Evolutionary conservation across 257 asterid species (phyloP).

Genomic region (Nicotiana obtusifolia): DNA sequence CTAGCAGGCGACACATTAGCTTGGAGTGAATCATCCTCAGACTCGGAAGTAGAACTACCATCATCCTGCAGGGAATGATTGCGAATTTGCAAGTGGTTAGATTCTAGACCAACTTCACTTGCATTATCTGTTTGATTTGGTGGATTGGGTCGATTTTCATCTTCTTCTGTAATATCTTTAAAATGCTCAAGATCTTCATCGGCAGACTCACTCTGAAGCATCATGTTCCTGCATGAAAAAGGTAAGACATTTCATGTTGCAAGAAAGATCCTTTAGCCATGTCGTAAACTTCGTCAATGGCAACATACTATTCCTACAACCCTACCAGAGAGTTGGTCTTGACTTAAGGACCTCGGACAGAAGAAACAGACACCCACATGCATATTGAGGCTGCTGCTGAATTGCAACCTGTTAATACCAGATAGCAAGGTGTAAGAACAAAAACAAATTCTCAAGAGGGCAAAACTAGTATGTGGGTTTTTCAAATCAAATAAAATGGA

Average conservation of each 20-base stretch:
- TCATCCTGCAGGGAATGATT: slow-evolving; percentile 34
- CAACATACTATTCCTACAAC: slow-evolving; percentile 11
- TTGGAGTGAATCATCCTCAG: slow-evolving; percentile 38
- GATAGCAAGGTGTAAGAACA: background rate
- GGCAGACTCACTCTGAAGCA: slow-evolving; percentile 70
- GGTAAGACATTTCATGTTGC: background rate
- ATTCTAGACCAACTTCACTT: slow-evolving; percentile 23
- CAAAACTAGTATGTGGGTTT: background rate
- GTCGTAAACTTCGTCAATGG: background rate
- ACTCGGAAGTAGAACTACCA: slow-evolving; percentile 37
- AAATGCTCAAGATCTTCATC: slow-evolving; percentile 94
- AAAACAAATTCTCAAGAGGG: background rate
- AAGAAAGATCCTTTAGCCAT: background rate
- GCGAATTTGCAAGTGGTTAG: slow-evolving; percentile 27
- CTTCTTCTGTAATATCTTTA: slow-evolving; percentile 60
- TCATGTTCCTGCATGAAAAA: slow-evolving; percentile 52
- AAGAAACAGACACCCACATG: slow-evolving; percentile 92
- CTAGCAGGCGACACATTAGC: slow-evolving; percentile 38
- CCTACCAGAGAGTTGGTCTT: slow-evolving; percentile 87
- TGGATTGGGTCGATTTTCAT: slow-evolving; percentile 28
- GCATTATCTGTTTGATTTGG: slow-evolving; percentile 21
- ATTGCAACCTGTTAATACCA: slow-evolving; percentile 54
- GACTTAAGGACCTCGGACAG: slow-evolving; percentile 94
- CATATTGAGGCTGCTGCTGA: slow-evolving; percentile 95
- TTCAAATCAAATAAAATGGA: background rate